phyloP scores from a whole-genome alignment of 805 yeast genomes.

The Nakazawaea pomicola region DNA sequence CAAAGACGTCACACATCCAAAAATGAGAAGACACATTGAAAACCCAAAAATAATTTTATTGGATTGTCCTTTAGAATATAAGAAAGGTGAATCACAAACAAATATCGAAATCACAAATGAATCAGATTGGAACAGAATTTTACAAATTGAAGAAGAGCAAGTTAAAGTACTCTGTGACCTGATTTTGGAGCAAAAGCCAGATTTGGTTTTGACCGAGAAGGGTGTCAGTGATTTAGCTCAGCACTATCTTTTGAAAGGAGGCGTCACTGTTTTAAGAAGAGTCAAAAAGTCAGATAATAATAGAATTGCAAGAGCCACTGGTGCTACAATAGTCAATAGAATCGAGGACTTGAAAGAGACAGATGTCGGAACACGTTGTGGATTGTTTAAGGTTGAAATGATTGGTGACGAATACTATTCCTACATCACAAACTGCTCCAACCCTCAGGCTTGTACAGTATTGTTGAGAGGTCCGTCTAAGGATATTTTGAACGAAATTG shows the following conservation, averaged over 20 bases:
- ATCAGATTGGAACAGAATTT: constrained; percentile 91
- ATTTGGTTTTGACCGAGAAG: constrained; percentile 93
- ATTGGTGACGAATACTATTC: constrained; percentile 98
- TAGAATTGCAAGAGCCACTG: constrained; percentile 94
- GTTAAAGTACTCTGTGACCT: constrained; percentile 82
- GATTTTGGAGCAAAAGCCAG: constrained; percentile 81
- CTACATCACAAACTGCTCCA: constrained; percentile 69
- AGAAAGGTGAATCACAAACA: constrained; percentile 98
- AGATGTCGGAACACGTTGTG: constrained; percentile 87
- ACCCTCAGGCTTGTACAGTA: constrained; percentile 92
- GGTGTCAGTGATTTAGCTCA: constrained; percentile 98
- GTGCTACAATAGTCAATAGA: constrained; percentile 95
- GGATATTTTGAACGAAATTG: constrained; percentile 93
- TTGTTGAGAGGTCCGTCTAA: constrained; percentile 94
- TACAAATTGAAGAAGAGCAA: constrained; percentile 98
- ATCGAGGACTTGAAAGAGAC: constrained; percentile 89
- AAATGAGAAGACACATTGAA: constrained; percentile 85
- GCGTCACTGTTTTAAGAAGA: constrained; percentile 88
- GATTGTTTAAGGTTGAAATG: constrained; percentile 85
- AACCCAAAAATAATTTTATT: constrained; percentile 85
- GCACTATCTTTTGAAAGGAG: constrained; percentile 90
- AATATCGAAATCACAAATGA: constrained; percentile 95
- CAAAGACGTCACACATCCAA: constrained; percentile 98
- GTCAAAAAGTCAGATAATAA: constrained; percentile 94
- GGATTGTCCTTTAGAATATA: constrained; percentile 96